Percentiles rank a stretch among this genome's conserved stretches.
phyloP scores from a whole-genome alignment of 73 alveolate genomes.

The Paramecium biaurelia region DNA sequence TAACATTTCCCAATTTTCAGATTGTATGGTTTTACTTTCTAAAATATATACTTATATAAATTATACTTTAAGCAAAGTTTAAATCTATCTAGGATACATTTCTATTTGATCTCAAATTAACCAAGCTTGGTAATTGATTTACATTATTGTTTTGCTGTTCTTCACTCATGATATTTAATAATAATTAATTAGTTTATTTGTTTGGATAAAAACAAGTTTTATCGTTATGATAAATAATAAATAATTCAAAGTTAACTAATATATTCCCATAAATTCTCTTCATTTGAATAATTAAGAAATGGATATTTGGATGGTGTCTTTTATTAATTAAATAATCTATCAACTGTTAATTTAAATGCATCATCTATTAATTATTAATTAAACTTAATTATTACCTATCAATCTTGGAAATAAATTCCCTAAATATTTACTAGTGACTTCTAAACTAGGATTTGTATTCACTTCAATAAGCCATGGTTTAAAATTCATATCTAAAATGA shows the following conservation, averaged over 20 bases:
- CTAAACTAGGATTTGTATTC: constrained; percentile 94
- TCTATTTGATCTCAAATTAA: neutral
- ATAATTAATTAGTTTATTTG: neutral
- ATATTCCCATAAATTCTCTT: constrained; percentile 35
- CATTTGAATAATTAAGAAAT: neutral
- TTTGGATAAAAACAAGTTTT: neutral
- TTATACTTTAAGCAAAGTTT: neutral
- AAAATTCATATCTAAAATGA: constrained; percentile 86
- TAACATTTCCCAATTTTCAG: constrained; percentile 30
- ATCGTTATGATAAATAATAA: neutral
- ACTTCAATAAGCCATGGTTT: constrained; percentile 93
- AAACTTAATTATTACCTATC: constrained; percentile 68
- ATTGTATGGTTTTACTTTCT: constrained; percentile 52
- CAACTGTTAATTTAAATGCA: constrained; percentile 65
- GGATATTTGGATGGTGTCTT: neutral
- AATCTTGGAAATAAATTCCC: constrained; percentile 85
- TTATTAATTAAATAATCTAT: constrained; percentile 12
- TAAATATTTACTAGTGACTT: constrained; percentile 81
- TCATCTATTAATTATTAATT: constrained; percentile 60
- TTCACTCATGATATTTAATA: neutral
- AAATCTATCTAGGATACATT: constrained; percentile 1
- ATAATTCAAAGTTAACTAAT: neutral
- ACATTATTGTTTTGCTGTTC: neutral
- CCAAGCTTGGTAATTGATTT: neutral
- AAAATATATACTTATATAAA: neutral